phyloP scores from a whole-genome alignment of 495 filamentous ascomycete species.

The Lasiosphaeris hirsuta region DNA sequence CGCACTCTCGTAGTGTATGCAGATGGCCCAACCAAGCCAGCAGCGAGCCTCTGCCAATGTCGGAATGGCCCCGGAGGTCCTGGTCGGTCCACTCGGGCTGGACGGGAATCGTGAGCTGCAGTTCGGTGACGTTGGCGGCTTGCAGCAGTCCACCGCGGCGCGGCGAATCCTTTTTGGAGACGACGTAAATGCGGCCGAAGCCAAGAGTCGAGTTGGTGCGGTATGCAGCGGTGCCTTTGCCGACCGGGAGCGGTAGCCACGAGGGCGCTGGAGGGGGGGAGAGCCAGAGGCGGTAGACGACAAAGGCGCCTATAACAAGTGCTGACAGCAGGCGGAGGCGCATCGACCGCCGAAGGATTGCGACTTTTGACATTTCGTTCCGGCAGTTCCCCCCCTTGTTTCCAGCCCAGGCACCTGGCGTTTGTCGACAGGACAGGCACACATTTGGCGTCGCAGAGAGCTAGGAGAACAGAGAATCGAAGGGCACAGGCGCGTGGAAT shows the following conservation, averaged over 20 bases:
- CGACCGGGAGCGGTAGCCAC: constrained; percentile 8
- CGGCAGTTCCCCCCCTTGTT: neutral
- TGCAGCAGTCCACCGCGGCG: constrained; percentile 13
- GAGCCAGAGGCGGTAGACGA: constrained; percentile 9
- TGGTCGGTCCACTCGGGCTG: constrained; percentile 16
- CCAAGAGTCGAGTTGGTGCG: constrained; percentile 28
- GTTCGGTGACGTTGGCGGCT: constrained; percentile 21
- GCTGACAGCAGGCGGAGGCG: constrained; percentile 11
- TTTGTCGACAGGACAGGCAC: neutral
- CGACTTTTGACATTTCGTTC: constrained; percentile 9
- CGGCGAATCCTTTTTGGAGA: constrained; percentile 18
- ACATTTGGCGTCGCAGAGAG: no score
- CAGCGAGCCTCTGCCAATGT: constrained; percentile 13
- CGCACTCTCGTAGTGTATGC: constrained; percentile 12
- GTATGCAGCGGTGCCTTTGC: neutral
- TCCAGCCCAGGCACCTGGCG: neutral
- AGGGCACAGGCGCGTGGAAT: no score
- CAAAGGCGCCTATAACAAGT: constrained; percentile 5
- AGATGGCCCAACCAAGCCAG: constrained; percentile 20
- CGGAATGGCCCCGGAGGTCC: constrained; percentile 8
- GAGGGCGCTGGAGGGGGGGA: constrained; percentile 4
- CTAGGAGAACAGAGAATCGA: no score
- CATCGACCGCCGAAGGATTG: constrained; percentile 7
- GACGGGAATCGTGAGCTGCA: constrained; percentile 28
- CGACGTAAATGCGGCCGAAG: constrained; percentile 33